These are phyloP conservation scores for Pisolithus microcarpus DNA, from an alignment of 768 basidiomycete species.

Conservation along the genomic window DNA sequence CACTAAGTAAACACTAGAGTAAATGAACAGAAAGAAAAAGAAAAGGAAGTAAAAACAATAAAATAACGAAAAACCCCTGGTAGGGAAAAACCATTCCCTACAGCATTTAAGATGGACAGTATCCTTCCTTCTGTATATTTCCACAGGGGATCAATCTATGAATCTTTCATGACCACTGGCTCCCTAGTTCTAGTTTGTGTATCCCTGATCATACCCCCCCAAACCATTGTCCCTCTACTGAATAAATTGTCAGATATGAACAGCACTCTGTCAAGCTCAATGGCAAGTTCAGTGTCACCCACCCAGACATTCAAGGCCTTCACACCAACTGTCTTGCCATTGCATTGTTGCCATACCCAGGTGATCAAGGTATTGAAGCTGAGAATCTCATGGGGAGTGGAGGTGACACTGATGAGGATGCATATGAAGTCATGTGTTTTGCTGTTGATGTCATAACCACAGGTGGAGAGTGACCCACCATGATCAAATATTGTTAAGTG, in stretches of 20 bases:
- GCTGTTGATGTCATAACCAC: background rate
- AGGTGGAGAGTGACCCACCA: background rate
- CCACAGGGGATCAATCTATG: constrained; percentile 1
- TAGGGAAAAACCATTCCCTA: too few relatives aligned
- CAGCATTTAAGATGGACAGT: background rate
- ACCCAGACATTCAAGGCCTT: background rate
- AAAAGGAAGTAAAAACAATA: too few relatives aligned
- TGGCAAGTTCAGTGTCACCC: background rate
- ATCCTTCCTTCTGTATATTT: constrained; percentile 1
- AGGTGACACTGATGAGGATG: background rate
- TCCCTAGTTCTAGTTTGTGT: background rate
- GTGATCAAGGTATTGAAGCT: background rate
- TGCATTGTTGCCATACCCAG: background rate
- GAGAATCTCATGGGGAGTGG: background rate
- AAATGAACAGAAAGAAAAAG: too few relatives aligned
- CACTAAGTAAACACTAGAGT: too few relatives aligned
- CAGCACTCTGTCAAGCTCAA: background rate
- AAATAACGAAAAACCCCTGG: too few relatives aligned
- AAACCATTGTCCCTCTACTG: background rate
- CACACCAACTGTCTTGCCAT: background rate
- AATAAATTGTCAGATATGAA: background rate
- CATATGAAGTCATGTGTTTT: background rate
- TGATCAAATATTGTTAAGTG: background rate
- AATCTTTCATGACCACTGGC: constrained; percentile 5
- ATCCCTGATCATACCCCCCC: background rate